Base-by-base conservation (phyloP, 176 grass and related monocot genomes). In the Oryza rufipogon region DNA sequence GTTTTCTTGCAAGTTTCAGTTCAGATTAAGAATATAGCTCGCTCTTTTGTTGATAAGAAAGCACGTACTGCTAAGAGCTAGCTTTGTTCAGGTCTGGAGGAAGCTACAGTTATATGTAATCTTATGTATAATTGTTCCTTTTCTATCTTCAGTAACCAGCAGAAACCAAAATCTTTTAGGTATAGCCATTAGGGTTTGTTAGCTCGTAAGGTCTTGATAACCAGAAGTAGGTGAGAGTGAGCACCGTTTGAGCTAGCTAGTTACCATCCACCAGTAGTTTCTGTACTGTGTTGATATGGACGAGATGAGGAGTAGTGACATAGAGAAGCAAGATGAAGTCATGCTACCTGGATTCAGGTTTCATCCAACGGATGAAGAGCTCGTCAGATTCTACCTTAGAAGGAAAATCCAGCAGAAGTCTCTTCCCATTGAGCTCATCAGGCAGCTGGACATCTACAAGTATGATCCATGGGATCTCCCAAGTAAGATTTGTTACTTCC, bases 381-480 rank as follows among this genome's bases (percentile, higher is more conserved):
- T 99, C 13, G 91, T 99, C 49, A 86, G 88, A 77, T 99, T 99
- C 83, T 99, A 99, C 86, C 83, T 99, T 73, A 96, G 91, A 81
- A 96, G 96, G 60, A 96, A 99, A 80, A 90, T 99, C 51, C 96
- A 96, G 83, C 93, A 96, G 79, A 92, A 92, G 71, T 86, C 91
- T 84, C 93, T 99, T 49, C 91, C 91, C 22, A 94, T 99, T 84
- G 96, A 99, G 86, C 96, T 99, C 56, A 99, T 99, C 54, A 91
- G 93, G 86, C 93, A 99, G 81, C 91, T 99, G 11, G 96, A 99
- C 72, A 99, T 96, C 86, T 99, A 99, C 91, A 99, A 99, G 78
- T 94, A 94, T 80, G 96, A 99, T 92, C 93, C 96, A 92, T 96
- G 96, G 93, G 96, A 99, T 94, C 93, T 99, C 88, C 93, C 96